Evolutionary conservation across 495 filamentous ascomycete genomes (phyloP).

Genomic region (Neurospora intermedia): DNA sequence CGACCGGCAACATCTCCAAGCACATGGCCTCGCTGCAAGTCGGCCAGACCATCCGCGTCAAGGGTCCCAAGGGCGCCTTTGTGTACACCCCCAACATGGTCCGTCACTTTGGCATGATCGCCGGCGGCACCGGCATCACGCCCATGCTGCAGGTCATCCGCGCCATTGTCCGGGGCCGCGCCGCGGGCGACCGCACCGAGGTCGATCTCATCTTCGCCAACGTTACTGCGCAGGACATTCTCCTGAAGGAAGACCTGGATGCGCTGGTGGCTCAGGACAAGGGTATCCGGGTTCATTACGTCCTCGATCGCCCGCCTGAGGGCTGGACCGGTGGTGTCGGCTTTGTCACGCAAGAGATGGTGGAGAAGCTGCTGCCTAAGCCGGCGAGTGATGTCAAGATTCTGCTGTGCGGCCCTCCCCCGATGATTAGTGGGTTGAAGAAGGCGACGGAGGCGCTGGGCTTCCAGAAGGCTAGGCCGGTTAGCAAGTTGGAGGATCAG

Average conservation of each 20-base stretch:
- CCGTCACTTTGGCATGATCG: slow-evolving; percentile 91
- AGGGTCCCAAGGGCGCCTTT: slow-evolving; percentile 92
- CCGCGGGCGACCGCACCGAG: slow-evolving; percentile 72
- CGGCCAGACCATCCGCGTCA: slow-evolving; percentile 79
- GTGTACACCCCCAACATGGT: slow-evolving; percentile 94
- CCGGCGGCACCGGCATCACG: slow-evolving; percentile 94
- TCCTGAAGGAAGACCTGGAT: slow-evolving; percentile 86
- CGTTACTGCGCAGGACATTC: slow-evolving; percentile 83
- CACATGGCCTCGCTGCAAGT: slow-evolving; percentile 73
- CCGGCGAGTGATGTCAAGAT: slow-evolving; percentile 85
- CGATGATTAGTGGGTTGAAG: slow-evolving; percentile 96
- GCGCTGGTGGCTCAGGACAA: slow-evolving; percentile 62
- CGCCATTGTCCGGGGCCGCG: slow-evolving; percentile 75
- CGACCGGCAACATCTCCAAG: slow-evolving; percentile 89
- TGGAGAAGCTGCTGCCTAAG: slow-evolving; percentile 69
- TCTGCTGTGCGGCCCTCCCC: slow-evolving; percentile 90
- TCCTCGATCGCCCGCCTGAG: slow-evolving; percentile 90
- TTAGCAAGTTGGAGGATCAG: slow-evolving; percentile 95
- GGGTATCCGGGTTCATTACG: slow-evolving; percentile 79
- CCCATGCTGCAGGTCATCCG: slow-evolving; percentile 94
- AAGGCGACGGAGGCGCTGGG: slow-evolving; percentile 83
- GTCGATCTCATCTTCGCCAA: slow-evolving; percentile 95
- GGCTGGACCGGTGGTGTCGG: slow-evolving; percentile 83
- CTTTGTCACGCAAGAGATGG: slow-evolving; percentile 92
- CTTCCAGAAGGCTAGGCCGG: slow-evolving; percentile 80